Base-by-base conservation (phyloP, 1,139 yeast species). In the Candida sojae region DNA sequence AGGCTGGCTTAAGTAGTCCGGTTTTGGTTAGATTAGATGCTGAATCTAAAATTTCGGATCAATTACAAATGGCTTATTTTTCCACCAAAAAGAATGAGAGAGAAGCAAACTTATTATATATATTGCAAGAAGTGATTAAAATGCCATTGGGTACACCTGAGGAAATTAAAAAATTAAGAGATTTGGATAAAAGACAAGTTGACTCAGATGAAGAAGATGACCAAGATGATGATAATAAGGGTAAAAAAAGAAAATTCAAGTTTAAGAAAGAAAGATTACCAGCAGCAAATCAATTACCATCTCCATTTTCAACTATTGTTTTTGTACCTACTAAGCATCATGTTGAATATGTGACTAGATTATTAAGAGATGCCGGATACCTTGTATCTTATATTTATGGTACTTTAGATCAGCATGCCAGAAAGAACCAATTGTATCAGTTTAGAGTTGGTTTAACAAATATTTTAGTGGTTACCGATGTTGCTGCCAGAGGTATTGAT, bases 401-500 rank as follows among this genome's bases (percentile, higher is more conserved):
- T 68, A 81, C 97, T 0, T 77, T 93, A 53, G 99, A 93, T 66
- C 99, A 93, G 64, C 86, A 85, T 56, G 99, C 99, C 0, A 86
- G 99, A 77, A 85, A 86, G 54, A 86, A 88, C 60, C 99, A 95
- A 64, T 75, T 95, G 45, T 80, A 86, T 62, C 85, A 90, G 59
- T 95, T 95, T 68, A 76, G 96, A 60, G 74, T 84, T 1, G 99
- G 98, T 1, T 73, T 88, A 46, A 84, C 97, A 3, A 82, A 88
- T 35, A 67, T 93, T 13, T 68, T 93, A 65, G 97, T 93, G 7
- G 99, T 95, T 48, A 93, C 99, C 1, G 99, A 93, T 73, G 98
- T 93, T 54, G 99, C 99, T 29, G 99, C 99, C 5, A 88, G 99
- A 76, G 99, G 99, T 85, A 92, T 93, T 55, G 99, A 95, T 82